Conservation (phyloP, 306 rosid genomes). For the Malus sylvestris region DNA sequence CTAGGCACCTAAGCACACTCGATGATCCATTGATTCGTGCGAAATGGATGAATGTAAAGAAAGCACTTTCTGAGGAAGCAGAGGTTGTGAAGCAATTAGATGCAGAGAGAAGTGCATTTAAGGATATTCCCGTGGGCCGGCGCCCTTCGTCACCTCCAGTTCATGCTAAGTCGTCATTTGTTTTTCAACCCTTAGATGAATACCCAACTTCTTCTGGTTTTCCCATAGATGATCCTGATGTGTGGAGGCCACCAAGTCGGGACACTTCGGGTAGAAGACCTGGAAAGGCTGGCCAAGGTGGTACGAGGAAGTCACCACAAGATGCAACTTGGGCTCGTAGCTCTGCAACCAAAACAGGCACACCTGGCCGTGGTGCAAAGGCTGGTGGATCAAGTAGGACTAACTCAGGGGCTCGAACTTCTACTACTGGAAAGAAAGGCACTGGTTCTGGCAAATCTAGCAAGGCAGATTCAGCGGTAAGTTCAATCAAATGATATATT, state of each 20-base stretch:
- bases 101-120: conserved; percentile 70
- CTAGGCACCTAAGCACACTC: conserved; percentile 58
- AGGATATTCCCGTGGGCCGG: conserved; percentile 60
- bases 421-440: conserved; percentile 63
- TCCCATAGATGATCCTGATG: conserved; percentile 81
- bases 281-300: conserved; percentile 52
- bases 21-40: conserved; percentile 79
- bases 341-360: conserved; percentile 37
- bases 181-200: conserved; percentile 88
- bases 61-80: conserved; percentile 72
- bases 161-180: conserved; percentile 59
- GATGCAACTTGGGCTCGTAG: conserved; percentile 90
- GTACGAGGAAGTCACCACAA: conserved; percentile 61
- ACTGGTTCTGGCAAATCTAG: conserved; percentile 49
- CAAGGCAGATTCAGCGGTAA: conserved; percentile 62
- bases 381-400: conserved; percentile 46
- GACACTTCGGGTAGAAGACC: conserved; percentile 60
- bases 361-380: conserved; percentile 61
- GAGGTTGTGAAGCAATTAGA: conserved; percentile 85
- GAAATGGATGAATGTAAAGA: conserved; percentile 93
- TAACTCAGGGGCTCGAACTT: conserved; percentile 50
- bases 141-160: conserved; percentile 83
- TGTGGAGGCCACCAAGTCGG: conserved; percentile 94
- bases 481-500: conserved; percentile 11
- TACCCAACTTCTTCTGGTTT: conserved; percentile 79